phyloP scores from a whole-genome alignment of 306 rosid species.

The Parietaria judaica region DNA sequence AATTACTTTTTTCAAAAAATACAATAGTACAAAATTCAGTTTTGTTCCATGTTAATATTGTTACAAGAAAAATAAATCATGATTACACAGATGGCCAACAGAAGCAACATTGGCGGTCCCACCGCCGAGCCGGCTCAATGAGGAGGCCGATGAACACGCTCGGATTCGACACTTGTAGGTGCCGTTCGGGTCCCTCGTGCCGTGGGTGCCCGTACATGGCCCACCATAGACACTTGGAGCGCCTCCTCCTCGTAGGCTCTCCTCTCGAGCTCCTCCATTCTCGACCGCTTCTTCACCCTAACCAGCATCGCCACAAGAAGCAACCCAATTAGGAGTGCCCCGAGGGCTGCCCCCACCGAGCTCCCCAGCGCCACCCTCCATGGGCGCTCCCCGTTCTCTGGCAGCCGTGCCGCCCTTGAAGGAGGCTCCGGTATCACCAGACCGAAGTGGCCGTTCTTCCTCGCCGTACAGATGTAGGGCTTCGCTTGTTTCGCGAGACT shows the following conservation, averaged over 20 bases:
- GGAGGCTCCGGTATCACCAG: conserved; percentile 52
- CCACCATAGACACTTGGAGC: conserved; percentile 94
- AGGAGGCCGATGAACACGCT: conserved; percentile 40
- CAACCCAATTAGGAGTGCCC: conserved; percentile 69
- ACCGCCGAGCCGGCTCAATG: conserved; percentile 17
- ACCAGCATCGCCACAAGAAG: conserved; percentile 90
- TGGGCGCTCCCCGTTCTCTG: conserved; percentile 33
- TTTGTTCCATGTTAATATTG: not conserved
- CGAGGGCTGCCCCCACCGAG: conserved; percentile 71
- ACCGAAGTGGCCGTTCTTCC: conserved; percentile 85
- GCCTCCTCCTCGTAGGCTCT: conserved; percentile 96
- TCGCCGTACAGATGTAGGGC: conserved; percentile 50
- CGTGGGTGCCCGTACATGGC: conserved; percentile 86
- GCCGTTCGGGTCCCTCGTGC: conserved; percentile 58
- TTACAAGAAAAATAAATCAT: not conserved
- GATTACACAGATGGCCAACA: not conserved
- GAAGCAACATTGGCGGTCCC: not conserved
- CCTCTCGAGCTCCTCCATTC: conserved; percentile 77
- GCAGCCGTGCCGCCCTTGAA: not conserved
- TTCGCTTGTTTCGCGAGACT: conserved; percentile 37
- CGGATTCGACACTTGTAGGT: conserved; percentile 48
- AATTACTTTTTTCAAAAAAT: not conserved
- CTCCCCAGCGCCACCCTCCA: conserved; percentile 88
- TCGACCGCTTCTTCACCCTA: conserved; percentile 80
- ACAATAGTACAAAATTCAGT: not conserved